Conservation (phyloP, 208 protist species). For the Crithidia fasciculata region DNA sequence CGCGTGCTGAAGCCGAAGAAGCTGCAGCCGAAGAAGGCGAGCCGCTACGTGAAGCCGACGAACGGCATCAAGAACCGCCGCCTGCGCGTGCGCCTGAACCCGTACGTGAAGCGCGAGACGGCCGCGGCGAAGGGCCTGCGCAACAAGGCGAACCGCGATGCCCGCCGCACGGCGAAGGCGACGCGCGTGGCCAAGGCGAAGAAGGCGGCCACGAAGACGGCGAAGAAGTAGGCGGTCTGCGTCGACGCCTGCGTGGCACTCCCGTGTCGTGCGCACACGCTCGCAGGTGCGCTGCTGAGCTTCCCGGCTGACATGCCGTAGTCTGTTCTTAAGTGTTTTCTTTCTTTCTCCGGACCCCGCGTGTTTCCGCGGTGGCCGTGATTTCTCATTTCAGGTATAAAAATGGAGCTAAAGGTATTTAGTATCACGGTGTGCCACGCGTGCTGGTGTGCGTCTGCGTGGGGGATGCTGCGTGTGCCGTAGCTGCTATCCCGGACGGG, state of each 20-base stretch:
- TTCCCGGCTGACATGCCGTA: slow-evolving; percentile 3
- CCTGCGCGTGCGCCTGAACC: slow-evolving; percentile 80
- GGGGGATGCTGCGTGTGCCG: no score
- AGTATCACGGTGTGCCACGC: no score
- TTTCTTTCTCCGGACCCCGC: not conserved
- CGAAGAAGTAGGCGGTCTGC: slow-evolving; percentile 19
- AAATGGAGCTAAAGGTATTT: not conserved
- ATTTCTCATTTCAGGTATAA: slow-evolving; percentile 1
- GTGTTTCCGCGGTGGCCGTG: not conserved
- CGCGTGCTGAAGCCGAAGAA: slow-evolving; percentile 80
- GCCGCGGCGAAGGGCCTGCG: slow-evolving; percentile 57
- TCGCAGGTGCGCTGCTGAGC: not conserved
- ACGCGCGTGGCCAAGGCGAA: slow-evolving; percentile 53
- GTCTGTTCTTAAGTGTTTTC: slow-evolving; percentile 14
- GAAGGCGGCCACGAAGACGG: slow-evolving; percentile 59
- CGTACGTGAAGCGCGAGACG: slow-evolving; percentile 70
- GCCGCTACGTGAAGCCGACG: slow-evolving; percentile 46
- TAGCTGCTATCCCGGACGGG: no score
- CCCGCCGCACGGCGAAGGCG: slow-evolving; percentile 53
- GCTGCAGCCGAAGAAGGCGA: slow-evolving; percentile 55
- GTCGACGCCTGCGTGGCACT: no score
- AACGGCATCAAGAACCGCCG: slow-evolving; percentile 84
- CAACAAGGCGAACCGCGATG: slow-evolving; percentile 54
- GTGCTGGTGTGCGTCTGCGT: no score
- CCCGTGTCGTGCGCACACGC: not conserved